phyloP scores from a whole-genome alignment of 495 filamentous ascomycete genomes.

The Glarea lozoyensis region DNA sequence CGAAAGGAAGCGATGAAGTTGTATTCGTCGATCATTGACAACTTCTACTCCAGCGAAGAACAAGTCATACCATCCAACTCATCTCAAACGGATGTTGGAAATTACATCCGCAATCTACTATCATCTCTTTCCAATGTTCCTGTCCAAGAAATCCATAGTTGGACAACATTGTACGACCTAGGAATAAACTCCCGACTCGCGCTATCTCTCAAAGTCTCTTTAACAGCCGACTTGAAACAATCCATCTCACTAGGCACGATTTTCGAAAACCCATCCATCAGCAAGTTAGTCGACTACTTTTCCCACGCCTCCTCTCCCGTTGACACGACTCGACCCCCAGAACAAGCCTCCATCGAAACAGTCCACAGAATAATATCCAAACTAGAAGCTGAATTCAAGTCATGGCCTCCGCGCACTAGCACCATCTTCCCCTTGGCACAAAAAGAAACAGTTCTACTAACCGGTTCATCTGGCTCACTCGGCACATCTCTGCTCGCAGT shows the following conservation, averaged over 20 bases:
- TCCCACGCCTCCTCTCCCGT: background rate
- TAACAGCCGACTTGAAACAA: conserved; percentile 10
- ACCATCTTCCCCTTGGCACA: background rate
- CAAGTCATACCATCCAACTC: background rate
- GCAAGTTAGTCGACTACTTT: conserved; percentile 8
- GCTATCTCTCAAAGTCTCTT: conserved; percentile 9
- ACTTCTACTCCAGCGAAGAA: conserved; percentile 5
- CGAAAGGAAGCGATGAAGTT: conserved; percentile 14
- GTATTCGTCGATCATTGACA: conserved; percentile 10
- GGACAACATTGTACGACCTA: conserved; percentile 17
- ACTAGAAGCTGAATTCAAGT: conserved; percentile 13
- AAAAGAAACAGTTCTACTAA: conserved; percentile 17
- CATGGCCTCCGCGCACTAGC: conserved; percentile 9
- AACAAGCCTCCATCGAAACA: background rate
- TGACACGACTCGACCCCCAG: background rate
- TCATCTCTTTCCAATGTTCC: conserved; percentile 8
- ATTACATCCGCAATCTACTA: conserved; percentile 13
- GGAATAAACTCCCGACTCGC: conserved; percentile 19
- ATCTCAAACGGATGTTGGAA: conserved; percentile 1
- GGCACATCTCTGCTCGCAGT: conserved; percentile 15
- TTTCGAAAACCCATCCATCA: conserved; percentile 17
- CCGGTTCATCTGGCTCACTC: conserved; percentile 16
- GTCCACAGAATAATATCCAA: conserved; percentile 11
- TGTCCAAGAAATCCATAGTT: conserved; percentile 10
- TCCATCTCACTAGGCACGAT: conserved; percentile 13